Evolutionary conservation across 2,329 filamentous ascomycete species (phyloP).

Genomic region (Rhinocladiella similis): DNA sequence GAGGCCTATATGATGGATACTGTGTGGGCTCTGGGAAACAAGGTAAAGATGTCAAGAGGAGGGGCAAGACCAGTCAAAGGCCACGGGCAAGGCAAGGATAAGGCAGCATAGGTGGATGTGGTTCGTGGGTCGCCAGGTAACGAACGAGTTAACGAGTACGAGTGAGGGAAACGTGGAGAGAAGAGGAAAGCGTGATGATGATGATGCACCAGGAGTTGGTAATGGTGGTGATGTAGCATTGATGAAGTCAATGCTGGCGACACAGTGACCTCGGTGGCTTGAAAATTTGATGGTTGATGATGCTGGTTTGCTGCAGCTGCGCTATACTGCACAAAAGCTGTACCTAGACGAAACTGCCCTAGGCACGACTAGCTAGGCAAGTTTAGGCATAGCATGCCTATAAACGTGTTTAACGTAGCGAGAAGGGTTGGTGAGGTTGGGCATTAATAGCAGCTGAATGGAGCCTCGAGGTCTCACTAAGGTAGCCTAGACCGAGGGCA

Average conservation of each 20-base stretch:
- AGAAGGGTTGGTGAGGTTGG: too few species aligned
- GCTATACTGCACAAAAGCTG: too few species aligned
- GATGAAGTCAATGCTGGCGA: conserved; percentile 1
- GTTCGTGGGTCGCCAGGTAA: neutral
- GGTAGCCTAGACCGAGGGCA: too few species aligned
- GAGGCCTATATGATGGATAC: conserved; percentile 7
- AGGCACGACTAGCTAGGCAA: too few species aligned
- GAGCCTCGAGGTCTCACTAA: too few species aligned
- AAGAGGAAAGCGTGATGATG: neutral
- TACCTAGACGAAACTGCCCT: too few species aligned
- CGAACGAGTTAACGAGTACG: neutral
- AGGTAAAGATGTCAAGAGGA: conserved; percentile 5
- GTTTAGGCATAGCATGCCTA: too few species aligned
- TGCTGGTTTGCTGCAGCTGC: too few species aligned
- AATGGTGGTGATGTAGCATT: neutral
- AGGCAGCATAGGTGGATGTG: neutral
- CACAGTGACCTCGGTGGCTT: conserved; percentile 5
- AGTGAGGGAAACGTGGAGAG: neutral
- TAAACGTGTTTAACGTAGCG: too few species aligned
- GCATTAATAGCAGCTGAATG: too few species aligned
- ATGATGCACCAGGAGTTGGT: neutral
- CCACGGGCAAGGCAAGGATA: neutral
- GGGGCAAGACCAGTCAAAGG: conserved; percentile 9
- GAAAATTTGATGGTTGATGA: neutral
- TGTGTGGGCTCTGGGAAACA: conserved; percentile 15